Evolutionary conservation across 805 yeast genomes (phyloP).

Genomic region (Babjeviella inositovora): DNA sequence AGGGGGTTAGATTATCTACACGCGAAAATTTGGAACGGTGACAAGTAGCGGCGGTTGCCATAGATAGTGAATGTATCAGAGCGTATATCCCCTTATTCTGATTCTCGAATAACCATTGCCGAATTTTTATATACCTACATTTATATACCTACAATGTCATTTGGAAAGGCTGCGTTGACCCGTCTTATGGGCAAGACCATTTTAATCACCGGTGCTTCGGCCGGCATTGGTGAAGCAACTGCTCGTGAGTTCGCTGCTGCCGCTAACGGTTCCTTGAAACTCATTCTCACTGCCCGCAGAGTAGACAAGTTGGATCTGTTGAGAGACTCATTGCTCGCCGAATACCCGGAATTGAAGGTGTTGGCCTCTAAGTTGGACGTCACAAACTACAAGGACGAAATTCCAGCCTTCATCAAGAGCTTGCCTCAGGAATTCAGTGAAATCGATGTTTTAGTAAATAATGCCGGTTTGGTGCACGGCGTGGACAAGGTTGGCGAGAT

Average conservation of each 20-base stretch:
- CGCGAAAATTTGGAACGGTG: no score
- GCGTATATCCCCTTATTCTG: no score
- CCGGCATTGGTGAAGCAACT: constrained; percentile 91
- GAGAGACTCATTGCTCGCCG: constrained; percentile 8
- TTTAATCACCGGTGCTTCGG: constrained; percentile 90
- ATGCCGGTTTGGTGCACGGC: constrained; percentile 66
- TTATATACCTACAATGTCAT: constrained; percentile 29
- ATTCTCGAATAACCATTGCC: no score
- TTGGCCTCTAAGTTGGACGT: constrained; percentile 14
- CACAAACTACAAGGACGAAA: constrained; percentile 15
- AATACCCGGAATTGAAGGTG: constrained; percentile 11
- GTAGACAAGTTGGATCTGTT: constrained; percentile 13
- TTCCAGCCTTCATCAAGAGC: constrained; percentile 17
- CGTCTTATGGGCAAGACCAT: constrained; percentile 68
- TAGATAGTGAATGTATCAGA: no score
- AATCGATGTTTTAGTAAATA: constrained; percentile 53
- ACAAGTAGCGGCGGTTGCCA: no score
- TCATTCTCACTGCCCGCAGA: constrained; percentile 22
- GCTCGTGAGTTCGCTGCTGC: constrained; percentile 70
- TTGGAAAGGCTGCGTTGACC: constrained; percentile 61
- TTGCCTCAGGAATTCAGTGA: constrained; percentile 32
- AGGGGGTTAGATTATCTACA: no score
- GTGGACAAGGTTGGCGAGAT: constrained; percentile 62
- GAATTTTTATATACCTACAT: no score
- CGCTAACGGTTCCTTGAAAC: constrained; percentile 17